Conservation (phyloP, 768 basidiomycete genomes). For the Suillus paluster region DNA sequence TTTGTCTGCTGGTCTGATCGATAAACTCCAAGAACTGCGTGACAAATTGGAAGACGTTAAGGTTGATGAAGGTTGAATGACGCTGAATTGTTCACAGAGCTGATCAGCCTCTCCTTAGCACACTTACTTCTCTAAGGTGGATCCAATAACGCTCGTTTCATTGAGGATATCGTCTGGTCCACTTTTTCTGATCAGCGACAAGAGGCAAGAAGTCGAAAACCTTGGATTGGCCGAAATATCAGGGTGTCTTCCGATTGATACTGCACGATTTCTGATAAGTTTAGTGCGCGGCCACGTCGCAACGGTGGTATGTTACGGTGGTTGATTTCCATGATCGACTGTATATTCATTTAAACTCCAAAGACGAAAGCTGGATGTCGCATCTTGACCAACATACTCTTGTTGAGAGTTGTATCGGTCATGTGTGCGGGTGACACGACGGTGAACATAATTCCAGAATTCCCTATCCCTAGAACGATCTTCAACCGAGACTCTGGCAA, state of each 20-base stretch:
- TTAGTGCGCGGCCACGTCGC: not conserved
- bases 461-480: constrained; percentile 21
- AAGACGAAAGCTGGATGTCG: not conserved
- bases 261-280: not conserved
- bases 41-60: constrained; percentile 3
- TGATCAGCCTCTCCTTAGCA: not conserved
- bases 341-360: not conserved
- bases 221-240: constrained; percentile 8
- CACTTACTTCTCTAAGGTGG: not conserved
- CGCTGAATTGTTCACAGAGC: not conserved
- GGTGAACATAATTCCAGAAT: constrained; percentile 28
- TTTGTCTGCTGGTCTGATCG: constrained; percentile 13
- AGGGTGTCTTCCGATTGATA: constrained; percentile 11
- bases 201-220: constrained; percentile 1
- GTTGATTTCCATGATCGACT: not conserved
- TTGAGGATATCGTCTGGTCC: constrained; percentile 9
- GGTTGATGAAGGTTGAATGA: not conserved
- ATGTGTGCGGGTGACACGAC: constrained; percentile 17
- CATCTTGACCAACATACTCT: not conserved
- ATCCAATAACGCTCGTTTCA: not conserved
- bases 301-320: not conserved
- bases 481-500: constrained; percentile 15
- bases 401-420: constrained; percentile 7
- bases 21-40: constrained; percentile 14
- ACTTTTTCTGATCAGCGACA: constrained; percentile 17